These are phyloP conservation scores for Ceriops decandra DNA, from an alignment of 345 rosid species.

Conservation along the genomic window DNA sequence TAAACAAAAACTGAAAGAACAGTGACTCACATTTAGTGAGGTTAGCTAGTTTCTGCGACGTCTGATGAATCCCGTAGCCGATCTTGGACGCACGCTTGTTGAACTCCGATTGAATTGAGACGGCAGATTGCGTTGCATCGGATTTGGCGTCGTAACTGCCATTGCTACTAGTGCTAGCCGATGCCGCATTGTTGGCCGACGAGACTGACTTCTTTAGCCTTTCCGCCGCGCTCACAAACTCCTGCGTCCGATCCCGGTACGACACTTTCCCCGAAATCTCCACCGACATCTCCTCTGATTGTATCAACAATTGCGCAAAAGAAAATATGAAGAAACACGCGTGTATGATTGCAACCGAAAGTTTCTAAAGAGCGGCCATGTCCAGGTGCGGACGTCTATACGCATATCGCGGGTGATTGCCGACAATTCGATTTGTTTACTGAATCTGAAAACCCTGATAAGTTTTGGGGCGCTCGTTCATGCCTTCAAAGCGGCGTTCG, in stretches of 20 bases:
- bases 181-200: constrained; percentile 32
- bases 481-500: too few relatives aligned
- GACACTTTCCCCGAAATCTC: constrained; percentile 43
- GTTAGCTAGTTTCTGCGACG: constrained; percentile 76
- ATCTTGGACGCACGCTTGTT: constrained; percentile 53
- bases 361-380: too few relatives aligned
- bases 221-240: constrained; percentile 52
- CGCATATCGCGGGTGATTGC: too few relatives aligned
- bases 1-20: background rate
- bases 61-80: constrained; percentile 64
- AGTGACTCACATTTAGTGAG: constrained; percentile 61
- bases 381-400: too few relatives aligned
- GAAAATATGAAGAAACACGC: too few relatives aligned
- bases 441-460: too few relatives aligned
- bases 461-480: too few relatives aligned
- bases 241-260: constrained; percentile 66
- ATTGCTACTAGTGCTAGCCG: constrained; percentile 18
- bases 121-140: constrained; percentile 45
- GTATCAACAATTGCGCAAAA: too few relatives aligned
- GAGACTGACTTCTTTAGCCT: constrained; percentile 44
- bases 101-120: constrained; percentile 60
- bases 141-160: constrained; percentile 21
- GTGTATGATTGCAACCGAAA: too few relatives aligned
- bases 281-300: constrained; percentile 11
- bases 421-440: too few relatives aligned